Conservation (phyloP, 1,139 yeast genomes). For the Candida anutae region DNA sequence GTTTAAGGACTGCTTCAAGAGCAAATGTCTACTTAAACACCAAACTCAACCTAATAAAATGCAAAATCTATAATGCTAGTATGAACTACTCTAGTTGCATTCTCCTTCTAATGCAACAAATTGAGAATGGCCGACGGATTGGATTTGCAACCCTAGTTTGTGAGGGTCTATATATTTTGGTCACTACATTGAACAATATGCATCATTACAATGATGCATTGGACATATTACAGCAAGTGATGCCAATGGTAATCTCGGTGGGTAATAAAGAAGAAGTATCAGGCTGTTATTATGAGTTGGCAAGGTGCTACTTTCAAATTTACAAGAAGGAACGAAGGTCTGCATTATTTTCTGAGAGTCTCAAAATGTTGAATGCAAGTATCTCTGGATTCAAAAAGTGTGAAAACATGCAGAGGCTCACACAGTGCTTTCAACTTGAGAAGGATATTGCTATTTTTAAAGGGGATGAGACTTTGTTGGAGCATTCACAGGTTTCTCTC, state of each 20-base stretch:
- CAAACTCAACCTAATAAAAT: constrained; percentile 37
- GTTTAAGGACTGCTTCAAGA: constrained; percentile 14
- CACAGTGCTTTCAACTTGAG: constrained; percentile 25
- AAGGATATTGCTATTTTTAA: constrained; percentile 21
- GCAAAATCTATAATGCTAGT: constrained; percentile 28
- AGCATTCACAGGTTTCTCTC: constrained; percentile 28
- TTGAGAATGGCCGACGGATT: constrained; percentile 31
- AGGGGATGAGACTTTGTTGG: constrained; percentile 18
- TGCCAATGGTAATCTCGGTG: constrained; percentile 33
- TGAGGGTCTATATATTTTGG: constrained; percentile 33
- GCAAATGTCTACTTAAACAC: constrained; percentile 32
- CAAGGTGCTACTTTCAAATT: constrained; percentile 19
- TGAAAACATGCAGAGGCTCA: constrained; percentile 20
- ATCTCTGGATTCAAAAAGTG: constrained; percentile 37
- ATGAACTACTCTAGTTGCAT: constrained; percentile 35
- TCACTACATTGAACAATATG: constrained; percentile 29
- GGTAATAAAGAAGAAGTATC: constrained; percentile 27
- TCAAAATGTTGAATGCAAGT: constrained; percentile 31
- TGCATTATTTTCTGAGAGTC: too few relatives aligned
- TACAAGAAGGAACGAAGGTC: constrained; percentile 4
- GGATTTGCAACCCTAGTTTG: constrained; percentile 32
- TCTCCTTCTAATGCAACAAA: constrained; percentile 36
- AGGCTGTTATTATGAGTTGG: constrained; percentile 29
- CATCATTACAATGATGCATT: constrained; percentile 30
- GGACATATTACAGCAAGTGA: constrained; percentile 22